Conservation (phyloP, 176 grass and related monocot genomes). For the Tillandsia leiboldiana region DNA sequence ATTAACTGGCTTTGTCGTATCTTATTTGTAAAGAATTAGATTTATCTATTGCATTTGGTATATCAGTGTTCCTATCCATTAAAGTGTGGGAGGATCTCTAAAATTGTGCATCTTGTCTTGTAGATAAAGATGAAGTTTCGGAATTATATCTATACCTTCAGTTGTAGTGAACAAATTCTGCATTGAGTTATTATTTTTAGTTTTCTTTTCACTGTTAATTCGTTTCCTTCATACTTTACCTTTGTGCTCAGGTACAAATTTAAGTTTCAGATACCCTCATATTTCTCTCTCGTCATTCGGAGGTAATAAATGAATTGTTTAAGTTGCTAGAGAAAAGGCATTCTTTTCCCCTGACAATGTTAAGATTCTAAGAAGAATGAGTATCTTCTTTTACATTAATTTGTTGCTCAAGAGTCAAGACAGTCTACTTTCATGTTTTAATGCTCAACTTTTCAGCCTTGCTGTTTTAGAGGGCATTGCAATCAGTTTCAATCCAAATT, state of each 20-base stretch:
- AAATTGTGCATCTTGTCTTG: too few relatives aligned
- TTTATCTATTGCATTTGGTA: too few relatives aligned
- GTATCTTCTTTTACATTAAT: background rate
- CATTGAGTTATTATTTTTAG: background rate
- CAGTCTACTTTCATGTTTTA: background rate
- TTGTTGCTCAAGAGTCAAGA: background rate
- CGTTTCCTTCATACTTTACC: background rate
- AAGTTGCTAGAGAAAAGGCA: background rate
- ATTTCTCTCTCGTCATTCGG: conserved; percentile 96
- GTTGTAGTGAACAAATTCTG: background rate
- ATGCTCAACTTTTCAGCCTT: conserved; percentile 53
- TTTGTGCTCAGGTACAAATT: conserved; percentile 81
- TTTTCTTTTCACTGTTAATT: background rate
- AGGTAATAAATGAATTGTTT: conserved; percentile 40
- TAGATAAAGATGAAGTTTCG: too few relatives aligned
- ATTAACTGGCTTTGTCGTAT: too few relatives aligned
- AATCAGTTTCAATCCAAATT: conserved; percentile 79
- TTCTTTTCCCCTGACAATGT: background rate
- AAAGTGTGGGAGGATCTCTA: too few relatives aligned
- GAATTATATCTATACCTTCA: background rate
- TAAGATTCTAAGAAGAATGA: background rate
- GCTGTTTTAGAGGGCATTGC: conserved; percentile 96
- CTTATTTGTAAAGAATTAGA: too few relatives aligned
- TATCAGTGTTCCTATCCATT: too few relatives aligned
- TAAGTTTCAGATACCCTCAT: conserved; percentile 96